These are phyloP conservation scores for Penicillium vulpinum DNA, from an alignment of 2,329 filamentous ascomycete genomes.

Conservation along the genomic window DNA sequence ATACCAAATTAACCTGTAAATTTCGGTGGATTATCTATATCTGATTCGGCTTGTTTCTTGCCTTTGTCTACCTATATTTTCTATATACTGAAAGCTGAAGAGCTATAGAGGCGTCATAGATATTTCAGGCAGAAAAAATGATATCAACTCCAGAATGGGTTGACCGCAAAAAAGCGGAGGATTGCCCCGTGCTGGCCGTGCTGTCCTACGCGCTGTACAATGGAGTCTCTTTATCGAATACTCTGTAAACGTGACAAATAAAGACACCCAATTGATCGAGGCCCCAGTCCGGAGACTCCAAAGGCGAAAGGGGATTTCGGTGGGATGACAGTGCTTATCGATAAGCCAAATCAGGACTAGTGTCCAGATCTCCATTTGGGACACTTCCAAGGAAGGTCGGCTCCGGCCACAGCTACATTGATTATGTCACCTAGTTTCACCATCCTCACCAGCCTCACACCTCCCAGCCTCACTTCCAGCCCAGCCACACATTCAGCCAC, in stretches of 20 bases:
- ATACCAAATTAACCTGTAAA: slow-evolving; percentile 2
- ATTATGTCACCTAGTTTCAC: slow-evolving; percentile 9
- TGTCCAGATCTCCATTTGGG: background rate
- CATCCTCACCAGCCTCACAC: background rate
- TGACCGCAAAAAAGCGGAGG: slow-evolving; percentile 15
- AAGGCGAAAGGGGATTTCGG: slow-evolving; percentile 23
- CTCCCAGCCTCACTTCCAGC: no score
- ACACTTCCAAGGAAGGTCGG: background rate
- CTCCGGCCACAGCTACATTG: slow-evolving; percentile 3
- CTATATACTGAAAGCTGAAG: background rate
- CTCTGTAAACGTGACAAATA: slow-evolving; percentile 26
- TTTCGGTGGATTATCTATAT: background rate
- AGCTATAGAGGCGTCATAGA: slow-evolving; percentile 11
- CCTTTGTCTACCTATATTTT: background rate
- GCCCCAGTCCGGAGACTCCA: slow-evolving; percentile 2
- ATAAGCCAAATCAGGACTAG: slow-evolving; percentile 10
- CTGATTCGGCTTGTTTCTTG: background rate
- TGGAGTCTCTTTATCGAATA: slow-evolving; percentile 23
- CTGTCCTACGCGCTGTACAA: slow-evolving; percentile 25
- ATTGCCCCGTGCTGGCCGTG: slow-evolving; percentile 24
- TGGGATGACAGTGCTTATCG: slow-evolving; percentile 21
- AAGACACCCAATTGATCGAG: slow-evolving; percentile 23
- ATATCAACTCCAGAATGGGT: slow-evolving; percentile 5
- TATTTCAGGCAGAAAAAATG: slow-evolving; percentile 5
- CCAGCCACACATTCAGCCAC: slow-evolving; percentile 14